These are phyloP conservation scores for Phytophthora pistaciae DNA, from an alignment of 352 stramenopile genomes.

Conservation along the genomic window DNA sequence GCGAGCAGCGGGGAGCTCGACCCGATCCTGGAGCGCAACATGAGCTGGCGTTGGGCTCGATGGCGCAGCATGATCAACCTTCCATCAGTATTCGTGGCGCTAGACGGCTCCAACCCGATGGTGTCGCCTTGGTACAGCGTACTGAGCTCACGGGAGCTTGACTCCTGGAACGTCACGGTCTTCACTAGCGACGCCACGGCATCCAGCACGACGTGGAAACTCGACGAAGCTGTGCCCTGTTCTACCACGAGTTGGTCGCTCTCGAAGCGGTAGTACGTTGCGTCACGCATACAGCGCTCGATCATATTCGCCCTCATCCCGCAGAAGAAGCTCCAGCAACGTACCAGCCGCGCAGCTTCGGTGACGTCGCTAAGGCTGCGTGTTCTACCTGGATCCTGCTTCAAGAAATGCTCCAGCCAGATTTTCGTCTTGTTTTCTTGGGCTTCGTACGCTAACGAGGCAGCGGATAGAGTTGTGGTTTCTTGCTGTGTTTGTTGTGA, in stretches of 20 bases:
- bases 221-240: constrained; percentile 42
- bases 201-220: constrained; percentile 64
- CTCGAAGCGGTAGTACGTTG: constrained; percentile 45
- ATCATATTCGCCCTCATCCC: constrained; percentile 59
- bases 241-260: constrained; percentile 49
- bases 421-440: constrained; percentile 44
- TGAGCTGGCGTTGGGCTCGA: constrained; percentile 24
- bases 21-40: constrained; percentile 28
- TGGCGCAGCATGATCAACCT: constrained; percentile 42
- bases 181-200: constrained; percentile 51
- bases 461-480: constrained; percentile 33
- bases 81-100: constrained; percentile 47
- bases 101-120: constrained; percentile 59
- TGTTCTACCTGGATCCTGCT: constrained; percentile 33
- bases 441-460: constrained; percentile 36
- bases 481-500: neutral
- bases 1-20: constrained; percentile 18
- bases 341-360: constrained; percentile 39
- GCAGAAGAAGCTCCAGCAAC: constrained; percentile 63
- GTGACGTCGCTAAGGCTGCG: constrained; percentile 35
- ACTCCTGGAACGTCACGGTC: constrained; percentile 50
- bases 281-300: constrained; percentile 58
- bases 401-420: constrained; percentile 55
- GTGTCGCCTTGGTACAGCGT: constrained; percentile 66
- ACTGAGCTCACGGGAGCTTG: constrained; percentile 62